Conservation (phyloP, 352 stramenopile species). For the Pythium brassicae region DNA sequence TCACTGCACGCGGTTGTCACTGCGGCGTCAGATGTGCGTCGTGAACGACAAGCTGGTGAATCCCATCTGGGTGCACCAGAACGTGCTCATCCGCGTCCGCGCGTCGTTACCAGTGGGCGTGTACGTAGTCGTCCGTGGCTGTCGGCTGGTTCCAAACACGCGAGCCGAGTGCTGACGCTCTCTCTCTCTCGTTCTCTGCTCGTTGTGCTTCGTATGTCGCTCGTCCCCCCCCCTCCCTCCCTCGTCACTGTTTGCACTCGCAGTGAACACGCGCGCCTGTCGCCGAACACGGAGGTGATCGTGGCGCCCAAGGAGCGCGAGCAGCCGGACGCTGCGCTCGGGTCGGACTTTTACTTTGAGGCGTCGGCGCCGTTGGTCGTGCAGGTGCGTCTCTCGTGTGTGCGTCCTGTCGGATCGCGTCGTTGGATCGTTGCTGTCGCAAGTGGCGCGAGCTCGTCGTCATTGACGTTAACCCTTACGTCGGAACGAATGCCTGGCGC, state of each 20-base stretch:
- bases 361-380: constrained; percentile 44
- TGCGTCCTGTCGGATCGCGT: no score
- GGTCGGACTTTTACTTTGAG: constrained; percentile 53
- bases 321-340: constrained; percentile 26
- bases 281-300: constrained; percentile 66
- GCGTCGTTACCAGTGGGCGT: constrained; percentile 57
- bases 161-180: background rate
- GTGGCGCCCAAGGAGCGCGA: constrained; percentile 72
- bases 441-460: no score
- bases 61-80: constrained; percentile 79
- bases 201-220: no score
- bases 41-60: constrained; percentile 84
- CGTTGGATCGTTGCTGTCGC: no score
- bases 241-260: background rate
- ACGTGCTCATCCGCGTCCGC: constrained; percentile 66
- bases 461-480: no score
- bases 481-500: no score
- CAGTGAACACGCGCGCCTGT: constrained; percentile 70
- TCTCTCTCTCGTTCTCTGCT: background rate
- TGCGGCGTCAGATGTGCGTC: constrained; percentile 62
- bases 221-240: no score
- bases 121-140: constrained; percentile 29
- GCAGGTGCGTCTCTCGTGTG: constrained; percentile 24
- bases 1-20: background rate
- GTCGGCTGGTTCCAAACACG: background rate